Base-by-base conservation (phyloP, 139 green algal species). In the Picochlorum sp. region DNA sequence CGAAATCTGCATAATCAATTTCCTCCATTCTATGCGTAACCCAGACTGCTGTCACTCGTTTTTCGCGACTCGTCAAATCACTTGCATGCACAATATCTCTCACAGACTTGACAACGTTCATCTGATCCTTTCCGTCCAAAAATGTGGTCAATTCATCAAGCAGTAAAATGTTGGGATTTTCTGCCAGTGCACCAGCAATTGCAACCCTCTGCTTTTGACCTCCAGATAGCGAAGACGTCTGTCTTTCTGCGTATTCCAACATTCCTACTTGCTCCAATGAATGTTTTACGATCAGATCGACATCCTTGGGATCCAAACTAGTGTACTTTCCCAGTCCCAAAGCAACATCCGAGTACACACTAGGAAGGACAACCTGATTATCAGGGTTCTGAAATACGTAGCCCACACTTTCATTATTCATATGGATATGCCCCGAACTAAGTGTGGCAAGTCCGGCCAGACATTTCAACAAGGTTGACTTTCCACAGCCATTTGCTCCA, bases 341-440 rank as follows among this genome's bases (percentile, higher is more conserved):
- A 1, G 94, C 94, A 13, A 99, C 94, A 60, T 99, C 93, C 28
- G 90, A 83, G 4, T 79, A 85, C 4, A 96, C 92, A 6, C 89
- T 95, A 7, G 91, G 91, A 81, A 97, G 85, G 15, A 97, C 83
- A 38, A 92, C 75, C 62, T 97, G 89, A 71, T 98, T 90, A 68
- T 98, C 94, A 3, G 94, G 94, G 73, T 98, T 98, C 59, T 99
- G 94, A 65, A 98, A 96, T 26, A 99, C 93, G 71, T 97, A 95
- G 20, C 79, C 86, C 3, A 72, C 77, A 2, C 89, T 85, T 26
- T 15, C 56, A n/a, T 59, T 56, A 11, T 87, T 74, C 11, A 88
- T 57, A 4, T 73, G 44, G 1, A 87, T 70, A 1, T 3, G 41
- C 18, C 92, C 90, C 6, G 44, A 58, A 38, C 88, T 74, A 2